These are phyloP conservation scores for Cornus controversa DNA, from an alignment of 148 eudicot species.

Conservation along the genomic window DNA sequence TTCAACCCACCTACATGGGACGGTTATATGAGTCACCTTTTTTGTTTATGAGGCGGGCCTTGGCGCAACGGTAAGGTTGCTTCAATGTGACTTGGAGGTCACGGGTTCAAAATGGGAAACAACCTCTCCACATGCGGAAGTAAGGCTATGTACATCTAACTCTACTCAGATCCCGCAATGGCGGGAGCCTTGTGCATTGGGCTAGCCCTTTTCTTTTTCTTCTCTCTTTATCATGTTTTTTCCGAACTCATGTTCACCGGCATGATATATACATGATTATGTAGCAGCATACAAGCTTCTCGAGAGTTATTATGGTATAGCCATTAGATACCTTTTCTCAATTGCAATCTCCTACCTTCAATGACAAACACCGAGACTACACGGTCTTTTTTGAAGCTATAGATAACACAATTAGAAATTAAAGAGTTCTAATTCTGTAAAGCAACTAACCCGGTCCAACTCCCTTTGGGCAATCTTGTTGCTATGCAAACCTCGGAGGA, in stretches of 20 bases:
- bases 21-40: not conserved
- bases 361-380: not conserved
- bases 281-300: not conserved
- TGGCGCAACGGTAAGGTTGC: too few species aligned
- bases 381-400: too few species aligned
- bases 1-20: not conserved
- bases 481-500: slow-evolving; percentile 85
- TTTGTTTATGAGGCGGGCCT: too few species aligned
- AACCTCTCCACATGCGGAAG: too few species aligned
- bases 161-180: too few species aligned
- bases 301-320: not conserved
- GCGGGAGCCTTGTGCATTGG: too few species aligned
- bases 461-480: slow-evolving; percentile 71
- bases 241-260: not conserved
- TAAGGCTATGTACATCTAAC: too few species aligned
- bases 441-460: slow-evolving; percentile 79
- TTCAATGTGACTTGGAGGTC: too few species aligned
- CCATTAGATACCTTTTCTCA: too few species aligned
- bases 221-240: too few species aligned
- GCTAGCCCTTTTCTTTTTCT: too few species aligned
- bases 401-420: not conserved
- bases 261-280: not conserved
- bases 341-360: not conserved
- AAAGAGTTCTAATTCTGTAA: slow-evolving; percentile 1
- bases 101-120: too few species aligned